Base-by-base conservation (phyloP, 208 protist species). In the Zelonia costaricensis region DNA sequence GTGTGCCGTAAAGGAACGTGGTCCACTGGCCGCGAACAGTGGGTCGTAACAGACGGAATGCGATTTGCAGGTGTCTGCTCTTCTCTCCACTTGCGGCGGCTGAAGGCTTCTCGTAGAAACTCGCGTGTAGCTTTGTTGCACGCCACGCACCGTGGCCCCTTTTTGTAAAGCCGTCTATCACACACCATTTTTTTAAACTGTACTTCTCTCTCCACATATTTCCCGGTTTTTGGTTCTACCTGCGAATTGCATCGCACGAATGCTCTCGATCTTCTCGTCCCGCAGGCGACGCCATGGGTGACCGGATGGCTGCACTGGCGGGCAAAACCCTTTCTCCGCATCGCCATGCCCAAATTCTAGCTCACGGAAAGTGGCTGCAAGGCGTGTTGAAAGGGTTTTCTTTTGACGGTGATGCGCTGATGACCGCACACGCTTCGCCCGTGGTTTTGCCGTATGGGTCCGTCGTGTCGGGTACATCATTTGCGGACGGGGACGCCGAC, bases 391-490 rank as follows among this genome's bases (percentile, higher is more conserved):
- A 65, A 58, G 66, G 49, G n/a, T 49, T 69, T 64, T 64, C 39
- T 12, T 6, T 56, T 57, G 20, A 16, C 48, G 3, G 40, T 40
- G 68, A 46, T 33, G 13, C n/a, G 36, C 43, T 25, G 6, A 25
- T 16, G 2, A 25, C 1, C 15, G 33, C n/a, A 0, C 31, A 3
- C n/a, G 38, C 30, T 13, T 60, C 68, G 61, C 75, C 76, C 0
- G 49, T 63, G 40, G 85, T 92, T 3, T 60, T 94, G 31, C 72
- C 88, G 3, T 94, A 90, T 55, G 88, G 88, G 7, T 94, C 88
- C 15, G 63, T 64, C 59, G 68, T 92, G 9, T 76, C 80, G 22
- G 84, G 85, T 4, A 94, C 88, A 12, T 80, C 88, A 0, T 84
- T 94, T 64, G 27, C 55, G 5, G 76, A 87, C 33, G 82, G 80